Conservation (phyloP, 176 grass and related monocot species). For the Triticum timopheevii region DNA sequence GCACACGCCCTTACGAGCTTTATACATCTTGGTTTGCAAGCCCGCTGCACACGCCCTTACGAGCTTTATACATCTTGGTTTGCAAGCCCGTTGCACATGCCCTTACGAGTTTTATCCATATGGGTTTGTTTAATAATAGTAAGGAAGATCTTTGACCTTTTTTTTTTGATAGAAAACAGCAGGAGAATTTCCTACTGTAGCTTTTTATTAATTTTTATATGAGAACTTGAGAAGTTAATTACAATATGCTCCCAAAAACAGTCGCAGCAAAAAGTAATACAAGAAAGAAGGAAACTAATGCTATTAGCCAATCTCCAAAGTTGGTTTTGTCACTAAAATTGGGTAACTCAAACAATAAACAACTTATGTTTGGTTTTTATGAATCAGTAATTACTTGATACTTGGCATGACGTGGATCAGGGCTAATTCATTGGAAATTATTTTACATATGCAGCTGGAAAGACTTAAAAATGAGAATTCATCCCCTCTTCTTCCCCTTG, state of each 20-base stretch:
- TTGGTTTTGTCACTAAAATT: background rate
- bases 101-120: conserved; percentile 3
- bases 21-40: conserved; percentile 11
- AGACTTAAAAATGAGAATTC: conserved; percentile 76
- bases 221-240: background rate
- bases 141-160: background rate
- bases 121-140: conserved; percentile 17
- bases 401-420: background rate
- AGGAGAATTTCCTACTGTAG: background rate
- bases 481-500: conserved; percentile 70
- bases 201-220: background rate
- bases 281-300: background rate
- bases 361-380: conserved; percentile 2
- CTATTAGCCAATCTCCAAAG: background rate
- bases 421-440: conserved; percentile 21
- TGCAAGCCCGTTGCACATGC: background rate
- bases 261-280: background rate
- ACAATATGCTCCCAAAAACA: background rate
- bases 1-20: background rate
- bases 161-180: background rate
- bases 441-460: conserved; percentile 68
- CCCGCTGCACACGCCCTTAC: background rate
- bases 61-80: conserved; percentile 4
- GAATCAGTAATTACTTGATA: background rate
- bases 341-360: conserved; percentile 5